Conservation (phyloP, 2,329 filamentous ascomycete species). For the Claviceps sp. region DNA sequence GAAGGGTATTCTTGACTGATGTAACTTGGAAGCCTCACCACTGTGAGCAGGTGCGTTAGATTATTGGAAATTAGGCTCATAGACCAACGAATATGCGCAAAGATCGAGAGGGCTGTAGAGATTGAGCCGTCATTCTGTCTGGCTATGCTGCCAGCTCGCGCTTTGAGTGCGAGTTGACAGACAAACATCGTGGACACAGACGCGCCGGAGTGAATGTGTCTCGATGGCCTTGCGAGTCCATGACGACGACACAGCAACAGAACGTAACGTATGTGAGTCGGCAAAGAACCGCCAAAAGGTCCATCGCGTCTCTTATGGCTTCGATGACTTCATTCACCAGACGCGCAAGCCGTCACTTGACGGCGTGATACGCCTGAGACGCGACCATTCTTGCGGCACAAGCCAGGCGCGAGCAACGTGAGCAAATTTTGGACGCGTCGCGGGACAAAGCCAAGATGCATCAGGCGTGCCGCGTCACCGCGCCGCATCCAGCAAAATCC, state of each 20-base stretch:
- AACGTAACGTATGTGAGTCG: not conserved
- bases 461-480: slow-evolving; percentile 2
- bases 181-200: not conserved
- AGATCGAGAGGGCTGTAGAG: not conserved
- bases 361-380: not conserved
- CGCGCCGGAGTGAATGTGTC: not conserved
- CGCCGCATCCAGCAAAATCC: slow-evolving; percentile 5
- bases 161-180: no score
- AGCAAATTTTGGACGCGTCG: not conserved
- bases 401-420: not conserved
- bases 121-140: not conserved
- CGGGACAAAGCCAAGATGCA: not conserved
- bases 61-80: not conserved
- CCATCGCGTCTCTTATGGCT: not conserved
- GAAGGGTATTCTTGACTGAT: not conserved
- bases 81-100: not conserved
- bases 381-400: not conserved
- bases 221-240: not conserved
- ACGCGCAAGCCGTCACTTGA: slow-evolving; percentile 4
- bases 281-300: not conserved
- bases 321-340: not conserved
- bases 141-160: not conserved
- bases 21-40: not conserved
- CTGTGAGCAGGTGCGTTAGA: not conserved
- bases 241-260: not conserved